Percentiles rank a stretch among this genome's conserved stretches.
These are phyloP conservation scores for Russula earlei DNA, from an alignment of 768 basidiomycete species.

Conservation along the genomic window DNA sequence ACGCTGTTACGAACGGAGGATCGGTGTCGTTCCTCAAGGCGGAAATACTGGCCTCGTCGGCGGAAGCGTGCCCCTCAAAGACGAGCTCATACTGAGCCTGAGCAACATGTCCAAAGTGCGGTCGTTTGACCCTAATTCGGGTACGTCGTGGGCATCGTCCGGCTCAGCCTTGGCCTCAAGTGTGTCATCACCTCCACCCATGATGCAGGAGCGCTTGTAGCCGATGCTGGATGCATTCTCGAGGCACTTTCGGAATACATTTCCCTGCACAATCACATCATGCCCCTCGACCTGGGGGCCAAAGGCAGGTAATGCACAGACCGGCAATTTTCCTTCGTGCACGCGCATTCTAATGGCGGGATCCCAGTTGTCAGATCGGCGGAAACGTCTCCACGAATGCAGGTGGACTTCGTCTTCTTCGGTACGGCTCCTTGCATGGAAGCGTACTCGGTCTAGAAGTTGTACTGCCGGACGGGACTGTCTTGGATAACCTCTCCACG, in stretches of 20 bases:
- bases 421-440: constrained; percentile 94
- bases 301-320: constrained; percentile 67
- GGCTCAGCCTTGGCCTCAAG: constrained; percentile 4
- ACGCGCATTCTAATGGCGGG: background rate
- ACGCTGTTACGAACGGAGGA: constrained; percentile 71
- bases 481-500: constrained; percentile 82
- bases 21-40: constrained; percentile 94
- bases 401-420: constrained; percentile 86
- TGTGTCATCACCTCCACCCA: background rate
- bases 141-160: constrained; percentile 30
- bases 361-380: constrained; percentile 87
- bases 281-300: constrained; percentile 92
- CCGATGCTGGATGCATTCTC: constrained; percentile 91
- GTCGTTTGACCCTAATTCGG: constrained; percentile 76
- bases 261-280: constrained; percentile 82
- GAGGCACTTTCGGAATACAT: constrained; percentile 82
- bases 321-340: background rate
- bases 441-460: constrained; percentile 93
- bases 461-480: constrained; percentile 87
- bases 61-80: constrained; percentile 79
- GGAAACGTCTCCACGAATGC: constrained; percentile 97
- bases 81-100: constrained; percentile 82
- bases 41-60: constrained; percentile 98
- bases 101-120: constrained; percentile 75
- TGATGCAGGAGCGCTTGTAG: constrained; percentile 68